Conservation (phyloP, 179 eudicot species). For the Spergularia azorica region DNA sequence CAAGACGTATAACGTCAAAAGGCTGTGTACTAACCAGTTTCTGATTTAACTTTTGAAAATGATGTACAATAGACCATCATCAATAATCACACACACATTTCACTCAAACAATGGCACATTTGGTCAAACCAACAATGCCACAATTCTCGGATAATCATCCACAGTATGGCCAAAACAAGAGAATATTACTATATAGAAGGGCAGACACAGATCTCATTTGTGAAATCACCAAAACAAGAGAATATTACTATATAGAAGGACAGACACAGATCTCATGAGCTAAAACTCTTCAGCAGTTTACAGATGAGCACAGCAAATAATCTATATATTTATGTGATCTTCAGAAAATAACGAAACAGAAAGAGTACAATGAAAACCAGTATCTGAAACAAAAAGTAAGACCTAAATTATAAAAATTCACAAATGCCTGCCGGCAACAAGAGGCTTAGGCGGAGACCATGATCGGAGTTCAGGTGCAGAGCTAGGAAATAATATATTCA, state of each 20-base stretch:
- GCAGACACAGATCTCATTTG: not conserved
- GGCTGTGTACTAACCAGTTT: too few relatives aligned
- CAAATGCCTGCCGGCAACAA: slow-evolving; percentile 46
- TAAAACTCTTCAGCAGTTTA: not conserved
- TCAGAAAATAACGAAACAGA: not conserved
- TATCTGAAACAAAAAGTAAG: not conserved
- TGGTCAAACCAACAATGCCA: too few relatives aligned
- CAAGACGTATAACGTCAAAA: too few relatives aligned
- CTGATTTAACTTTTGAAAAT: too few relatives aligned
- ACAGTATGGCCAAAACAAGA: too few relatives aligned
- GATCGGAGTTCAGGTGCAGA: slow-evolving; percentile 97
- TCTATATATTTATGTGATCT: slow-evolving; percentile 6
- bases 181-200: not conserved
- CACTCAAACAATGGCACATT: too few relatives aligned
- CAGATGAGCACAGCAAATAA: not conserved
- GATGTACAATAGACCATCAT: too few relatives aligned
- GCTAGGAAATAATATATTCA: slow-evolving; percentile 80
- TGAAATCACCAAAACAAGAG: not conserved
- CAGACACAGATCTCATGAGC: not conserved
- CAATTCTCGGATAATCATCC: too few relatives aligned
- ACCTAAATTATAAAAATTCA: slow-evolving; percentile 7
- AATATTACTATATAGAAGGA: not conserved
- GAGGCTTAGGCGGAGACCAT: slow-evolving; percentile 78
- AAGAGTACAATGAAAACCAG: not conserved
- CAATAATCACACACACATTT: too few relatives aligned